phyloP scores from a whole-genome alignment of 2,329 filamentous ascomycete species.

The Neonectria punicea region DNA sequence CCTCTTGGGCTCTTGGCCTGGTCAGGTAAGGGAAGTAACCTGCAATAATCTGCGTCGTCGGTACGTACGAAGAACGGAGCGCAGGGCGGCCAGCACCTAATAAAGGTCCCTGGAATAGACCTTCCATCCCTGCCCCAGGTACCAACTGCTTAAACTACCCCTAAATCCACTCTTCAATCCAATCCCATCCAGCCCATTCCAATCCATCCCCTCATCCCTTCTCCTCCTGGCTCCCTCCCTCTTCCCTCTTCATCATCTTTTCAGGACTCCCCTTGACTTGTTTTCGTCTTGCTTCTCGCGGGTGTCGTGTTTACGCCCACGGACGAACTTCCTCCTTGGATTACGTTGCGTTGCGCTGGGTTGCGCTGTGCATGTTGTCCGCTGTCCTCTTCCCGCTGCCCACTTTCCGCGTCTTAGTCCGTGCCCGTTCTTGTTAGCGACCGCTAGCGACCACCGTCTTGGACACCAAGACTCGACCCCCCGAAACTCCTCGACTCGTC shows the following conservation, averaged over 20 bases:
- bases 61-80: background rate
- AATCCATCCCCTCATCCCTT: conserved; percentile 26
- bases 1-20: background rate
- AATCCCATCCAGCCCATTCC: conserved; percentile 37
- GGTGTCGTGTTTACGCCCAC: background rate
- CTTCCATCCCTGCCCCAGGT: background rate
- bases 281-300: conserved; percentile 8
- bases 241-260: conserved; percentile 11
- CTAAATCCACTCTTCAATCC: conserved; percentile 27
- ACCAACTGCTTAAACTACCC: conserved; percentile 4
- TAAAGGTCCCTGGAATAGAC: no score
- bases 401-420: background rate
- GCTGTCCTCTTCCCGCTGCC: background rate
- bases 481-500: conserved; percentile 5
- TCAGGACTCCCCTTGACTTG: background rate
- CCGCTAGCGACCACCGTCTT: conserved; percentile 1
- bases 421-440: background rate
- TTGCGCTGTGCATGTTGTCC: background rate
- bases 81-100: background rate
- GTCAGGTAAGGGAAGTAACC: background rate
- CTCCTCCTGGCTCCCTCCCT: conserved; percentile 31
- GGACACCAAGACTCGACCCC: background rate
- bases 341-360: conserved; percentile 1
- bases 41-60: background rate
- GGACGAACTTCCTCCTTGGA: conserved; percentile 2